phyloP scores from a whole-genome alignment of 2,329 filamentous ascomycete species.

The Penicillium sp. region DNA sequence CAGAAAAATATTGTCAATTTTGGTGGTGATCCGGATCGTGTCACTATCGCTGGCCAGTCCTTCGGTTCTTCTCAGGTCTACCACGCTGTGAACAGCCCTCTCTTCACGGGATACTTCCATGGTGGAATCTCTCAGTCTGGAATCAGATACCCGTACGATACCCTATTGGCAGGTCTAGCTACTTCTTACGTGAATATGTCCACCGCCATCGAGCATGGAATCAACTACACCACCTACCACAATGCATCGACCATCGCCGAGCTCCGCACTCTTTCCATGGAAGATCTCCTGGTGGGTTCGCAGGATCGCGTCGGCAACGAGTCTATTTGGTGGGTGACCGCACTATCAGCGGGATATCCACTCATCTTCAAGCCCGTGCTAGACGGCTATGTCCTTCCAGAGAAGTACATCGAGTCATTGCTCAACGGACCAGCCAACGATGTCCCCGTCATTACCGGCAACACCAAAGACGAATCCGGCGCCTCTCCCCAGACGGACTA shows the following conservation, averaged over 20 bases:
- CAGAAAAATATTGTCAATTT: conserved; percentile 56
- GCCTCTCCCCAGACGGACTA: conserved; percentile 28
- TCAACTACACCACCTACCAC: conserved; percentile 31
- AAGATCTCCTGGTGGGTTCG: conserved; percentile 31
- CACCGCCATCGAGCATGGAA: conserved; percentile 29
- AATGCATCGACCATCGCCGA: conserved; percentile 32
- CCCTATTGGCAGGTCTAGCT: conserved; percentile 35
- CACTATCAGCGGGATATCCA: conserved; percentile 33
- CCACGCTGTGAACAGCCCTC: conserved; percentile 36
- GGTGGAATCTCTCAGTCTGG: conserved; percentile 37
- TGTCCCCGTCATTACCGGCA: conserved; percentile 44
- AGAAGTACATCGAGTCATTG: conserved; percentile 33
- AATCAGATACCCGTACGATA: conserved; percentile 36
- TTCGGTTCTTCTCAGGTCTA: conserved; percentile 38
- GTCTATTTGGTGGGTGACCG: conserved; percentile 36
- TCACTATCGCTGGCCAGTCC: conserved; percentile 47
- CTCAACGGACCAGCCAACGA: conserved; percentile 37
- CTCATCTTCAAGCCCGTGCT: conserved; percentile 37
- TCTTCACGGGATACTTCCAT: conserved; percentile 37
- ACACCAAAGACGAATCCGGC: conserved; percentile 41
- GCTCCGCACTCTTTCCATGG: conserved; percentile 30
- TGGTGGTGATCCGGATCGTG: conserved; percentile 55
- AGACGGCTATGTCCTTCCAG: conserved; percentile 32
- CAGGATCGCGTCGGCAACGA: conserved; percentile 31
- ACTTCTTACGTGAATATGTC: conserved; percentile 37